Evolutionary conservation across 371 early-diverging fungal species (phyloP), one percentile per base, ranked within the genome.

Genomic region (Haplosporangium sp.): DNA sequence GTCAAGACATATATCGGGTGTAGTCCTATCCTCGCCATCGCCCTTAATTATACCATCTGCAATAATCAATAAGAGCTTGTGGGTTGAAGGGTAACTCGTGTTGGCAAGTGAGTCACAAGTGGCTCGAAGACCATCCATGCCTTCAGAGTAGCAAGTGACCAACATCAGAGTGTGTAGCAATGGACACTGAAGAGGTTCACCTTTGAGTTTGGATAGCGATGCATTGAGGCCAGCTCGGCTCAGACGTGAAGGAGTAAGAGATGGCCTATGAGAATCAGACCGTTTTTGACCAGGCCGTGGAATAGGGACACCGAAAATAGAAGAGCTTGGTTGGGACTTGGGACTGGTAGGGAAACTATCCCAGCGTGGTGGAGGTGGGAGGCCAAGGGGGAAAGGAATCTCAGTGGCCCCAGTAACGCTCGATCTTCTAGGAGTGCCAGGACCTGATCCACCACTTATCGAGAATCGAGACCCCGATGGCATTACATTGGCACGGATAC

Each of bases 91-190:
- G 83, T 96, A 97, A 38, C 93, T 89, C 38, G 96, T 92, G 9
- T 84, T 84, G 4, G 96, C 93, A 17, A 99, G 85, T 38, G 97
- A 96, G 74, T 97, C 95, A 61, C 99, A 88, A 2, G 99, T 99
- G 17, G 91, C 90, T 34, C 92, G 89, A 17, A 99, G 85, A 15
- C 94, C 93, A 35, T 92, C 93, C 82, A 93, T 92, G 66, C 94
- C 93, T 84, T 97, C 98, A 10, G 95, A 93, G 84, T 97, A 97
- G 83, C 95, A 95, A 9, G 96, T 94, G 2, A 93, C 95, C 35
- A 86, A 61, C 65, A 84, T 67, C 19, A 86, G 44, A 10, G 84
- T 77, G 55, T 79, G 78, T 13, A 77, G 27, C 7, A 78, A 42
- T 15, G 74, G 79, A 48, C 79, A 78, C 17, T 78, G 70, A 47